Evolutionary conservation across 371 early-diverging fungal species (phyloP).

Genomic region (Basidiobolus meristosporus): DNA sequence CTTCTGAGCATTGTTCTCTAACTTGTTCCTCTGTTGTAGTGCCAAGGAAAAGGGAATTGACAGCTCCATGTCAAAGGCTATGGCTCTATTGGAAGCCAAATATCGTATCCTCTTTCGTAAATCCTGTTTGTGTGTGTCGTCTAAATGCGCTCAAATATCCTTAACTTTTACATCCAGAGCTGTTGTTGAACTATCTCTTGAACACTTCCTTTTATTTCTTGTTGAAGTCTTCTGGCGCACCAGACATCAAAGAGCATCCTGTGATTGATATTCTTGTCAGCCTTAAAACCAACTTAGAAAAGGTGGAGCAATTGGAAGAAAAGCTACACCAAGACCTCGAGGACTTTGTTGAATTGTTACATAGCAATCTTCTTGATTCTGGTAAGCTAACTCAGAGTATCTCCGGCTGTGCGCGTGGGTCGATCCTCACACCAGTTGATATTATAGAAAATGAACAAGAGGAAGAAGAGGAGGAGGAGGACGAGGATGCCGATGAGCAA

Average conservation of each 20-base stretch:
- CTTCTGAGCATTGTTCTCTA: not conserved
- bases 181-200: slow-evolving; percentile 53
- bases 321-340: slow-evolving; percentile 13
- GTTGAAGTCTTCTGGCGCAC: slow-evolving; percentile 37
- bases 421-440: no score
- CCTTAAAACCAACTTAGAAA: slow-evolving; percentile 40
- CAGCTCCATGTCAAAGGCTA: not conserved
- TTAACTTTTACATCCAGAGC: slow-evolving; percentile 20
- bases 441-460: not conserved
- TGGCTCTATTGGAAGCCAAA: slow-evolving; percentile 1
- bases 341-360: slow-evolving; percentile 8
- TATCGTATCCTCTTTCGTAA: not conserved
- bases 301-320: slow-evolving; percentile 42
- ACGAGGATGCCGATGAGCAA: not conserved
- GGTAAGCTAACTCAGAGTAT: not conserved
- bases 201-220: slow-evolving; percentile 80
- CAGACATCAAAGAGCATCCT: slow-evolving; percentile 54
- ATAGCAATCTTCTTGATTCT: no score
- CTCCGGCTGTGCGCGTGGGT: no score
- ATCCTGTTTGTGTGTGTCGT: not conserved
- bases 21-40: not conserved
- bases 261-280: slow-evolving; percentile 61
- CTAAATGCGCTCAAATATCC: not conserved
- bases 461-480: not conserved
- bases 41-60: slow-evolving; percentile 1